phyloP scores from a whole-genome alignment of 306 rosid species.

The Rubus idaeus region DNA sequence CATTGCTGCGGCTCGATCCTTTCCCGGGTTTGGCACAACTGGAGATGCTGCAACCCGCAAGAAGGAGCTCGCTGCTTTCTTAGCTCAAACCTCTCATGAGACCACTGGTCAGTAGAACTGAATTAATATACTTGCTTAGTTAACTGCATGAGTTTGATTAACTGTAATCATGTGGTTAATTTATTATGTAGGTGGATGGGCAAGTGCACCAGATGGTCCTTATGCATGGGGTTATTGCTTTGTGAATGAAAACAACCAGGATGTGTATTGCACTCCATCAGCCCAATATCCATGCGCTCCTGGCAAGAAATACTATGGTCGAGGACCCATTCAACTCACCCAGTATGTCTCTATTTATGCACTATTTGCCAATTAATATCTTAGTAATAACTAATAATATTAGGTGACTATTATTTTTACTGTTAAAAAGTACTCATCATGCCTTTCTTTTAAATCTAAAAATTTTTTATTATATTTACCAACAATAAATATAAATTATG shows the following conservation, averaged over 20 bases:
- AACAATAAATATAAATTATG: too few species aligned
- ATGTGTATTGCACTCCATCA: constrained; percentile 24
- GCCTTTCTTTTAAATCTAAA: too few species aligned
- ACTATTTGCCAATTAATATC: too few species aligned
- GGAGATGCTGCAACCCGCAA: constrained; percentile 37
- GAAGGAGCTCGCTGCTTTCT: constrained; percentile 55
- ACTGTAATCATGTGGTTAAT: neutral
- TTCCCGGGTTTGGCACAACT: constrained; percentile 39
- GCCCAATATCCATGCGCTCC: constrained; percentile 44
- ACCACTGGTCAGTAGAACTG: constrained; percentile 32
- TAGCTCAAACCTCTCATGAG: constrained; percentile 54
- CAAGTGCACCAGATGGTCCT: constrained; percentile 63
- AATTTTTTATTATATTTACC: too few species aligned
- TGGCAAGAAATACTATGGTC: constrained; percentile 49
- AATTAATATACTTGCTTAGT: neutral
- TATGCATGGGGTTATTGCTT: constrained; percentile 75
- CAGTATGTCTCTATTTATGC: constrained; percentile 20
- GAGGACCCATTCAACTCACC: constrained; percentile 61
- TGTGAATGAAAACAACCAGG: constrained; percentile 22
- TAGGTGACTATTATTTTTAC: too few species aligned
- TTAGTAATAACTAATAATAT: too few species aligned
- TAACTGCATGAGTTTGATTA: too few species aligned
- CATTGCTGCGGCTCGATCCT: constrained; percentile 50
- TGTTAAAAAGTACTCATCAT: neutral
- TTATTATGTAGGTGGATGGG: constrained; percentile 48